Base-by-base conservation (phyloP, 2,329 filamentous ascomycete genomes). In the Cercospora zeina region DNA sequence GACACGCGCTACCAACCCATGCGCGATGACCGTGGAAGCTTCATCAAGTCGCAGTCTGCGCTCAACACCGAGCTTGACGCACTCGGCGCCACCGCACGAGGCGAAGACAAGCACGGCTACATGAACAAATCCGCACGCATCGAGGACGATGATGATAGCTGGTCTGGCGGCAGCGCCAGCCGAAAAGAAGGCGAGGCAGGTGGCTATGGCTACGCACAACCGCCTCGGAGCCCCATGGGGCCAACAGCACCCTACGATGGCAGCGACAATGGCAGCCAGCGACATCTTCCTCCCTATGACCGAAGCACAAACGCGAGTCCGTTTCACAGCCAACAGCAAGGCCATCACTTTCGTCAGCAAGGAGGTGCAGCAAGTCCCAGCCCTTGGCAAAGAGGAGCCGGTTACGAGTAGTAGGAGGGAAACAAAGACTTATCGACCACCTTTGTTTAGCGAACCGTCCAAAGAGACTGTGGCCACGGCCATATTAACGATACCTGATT, bases 1-100 rank as follows among this genome's bases (percentile, higher is more conserved):
- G 93, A 97, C 74, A 91, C 89, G 45, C 88, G 93, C 65, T 97
- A 97, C 78, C 91, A 96, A 77, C 92, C 91, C 71, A 97, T 97
- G 93, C 89, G 89, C 59, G 93, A 97, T 72, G 93, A 97, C 77
- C 89, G 93, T 70, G 91, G 91, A 56, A 97, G 93, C 9, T 97
- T 97, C 79, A 96, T 97, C 87, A 97, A 97, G 81, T 96, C 92
- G 13, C 90, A 95, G 76, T 90, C 90, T 4, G 88, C 93, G 72
- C 81, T 96, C 14, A 91, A 89, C 4, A 96, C 92, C 7, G 93
- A 97, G 77, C 83, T 97, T 55, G 92, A 97, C 75, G 93, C 93
- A 8, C 81, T 97, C 61, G 93, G 90, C 67, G 90, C 90, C 14
- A 96, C 92, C 4, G 93, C 93, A 34, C 88, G 93, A 72, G 92